Conservation (phyloP, 768 basidiomycete species). For the Tulasnella calospora region DNA sequence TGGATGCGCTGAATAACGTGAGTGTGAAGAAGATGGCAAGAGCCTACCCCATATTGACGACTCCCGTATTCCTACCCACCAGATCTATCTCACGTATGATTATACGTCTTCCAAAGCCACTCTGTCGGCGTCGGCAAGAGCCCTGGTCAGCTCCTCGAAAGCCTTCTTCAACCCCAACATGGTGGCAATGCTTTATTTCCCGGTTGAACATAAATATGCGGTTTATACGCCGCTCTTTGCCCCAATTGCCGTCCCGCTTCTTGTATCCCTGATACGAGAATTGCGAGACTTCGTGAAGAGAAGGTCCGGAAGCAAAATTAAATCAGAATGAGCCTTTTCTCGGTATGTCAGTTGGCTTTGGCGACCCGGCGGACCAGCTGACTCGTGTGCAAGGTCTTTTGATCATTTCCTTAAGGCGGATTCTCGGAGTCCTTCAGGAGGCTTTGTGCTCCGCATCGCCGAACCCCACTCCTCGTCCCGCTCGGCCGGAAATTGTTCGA, state of each 20-base stretch:
- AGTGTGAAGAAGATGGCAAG: slow-evolving; percentile 27
- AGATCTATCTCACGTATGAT: slow-evolving; percentile 31
- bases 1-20: slow-evolving; percentile 71
- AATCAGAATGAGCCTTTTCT: slow-evolving; percentile 1
- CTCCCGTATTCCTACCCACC: not conserved
- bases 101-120: slow-evolving; percentile 43
- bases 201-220: slow-evolving; percentile 94
- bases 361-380: not conserved
- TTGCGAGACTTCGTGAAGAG: slow-evolving; percentile 32
- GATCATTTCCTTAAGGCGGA: not conserved
- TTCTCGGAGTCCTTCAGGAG: not conserved
- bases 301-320: not conserved
- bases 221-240: slow-evolving; percentile 95
- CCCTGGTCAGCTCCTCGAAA: slow-evolving; percentile 62
- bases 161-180: slow-evolving; percentile 98
- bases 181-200: slow-evolving; percentile 94
- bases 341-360: not conserved
- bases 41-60: not conserved
- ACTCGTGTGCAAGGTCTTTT: not conserved
- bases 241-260: slow-evolving; percentile 75
- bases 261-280: slow-evolving; percentile 71
- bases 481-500: not conserved
- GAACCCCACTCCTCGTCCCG: not conserved
- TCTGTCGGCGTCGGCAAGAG: slow-evolving; percentile 57
- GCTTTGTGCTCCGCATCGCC: not conserved